Percentiles rank a stretch among this genome's conserved stretches.
These are phyloP conservation scores for Bothriochloa decipiens DNA, from an alignment of 176 grass and related monocot species.

Conservation along the genomic window DNA sequence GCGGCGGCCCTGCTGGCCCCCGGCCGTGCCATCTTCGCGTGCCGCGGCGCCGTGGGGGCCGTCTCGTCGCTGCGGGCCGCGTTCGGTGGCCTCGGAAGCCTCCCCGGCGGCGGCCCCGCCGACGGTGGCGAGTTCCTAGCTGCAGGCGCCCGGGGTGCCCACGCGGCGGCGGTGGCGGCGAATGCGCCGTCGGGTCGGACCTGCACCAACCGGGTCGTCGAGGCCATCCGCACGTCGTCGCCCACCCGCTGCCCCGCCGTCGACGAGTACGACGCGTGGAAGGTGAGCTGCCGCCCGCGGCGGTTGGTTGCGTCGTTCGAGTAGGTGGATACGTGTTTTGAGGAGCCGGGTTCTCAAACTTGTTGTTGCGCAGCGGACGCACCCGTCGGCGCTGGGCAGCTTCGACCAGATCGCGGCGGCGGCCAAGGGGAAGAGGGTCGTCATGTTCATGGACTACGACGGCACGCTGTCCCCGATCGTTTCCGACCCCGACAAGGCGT, in stretches of 20 bases:
- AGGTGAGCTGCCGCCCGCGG: conserved; percentile 43
- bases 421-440: conserved; percentile 67
- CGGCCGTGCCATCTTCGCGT: conserved; percentile 32
- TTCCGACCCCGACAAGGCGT: conserved; percentile 79
- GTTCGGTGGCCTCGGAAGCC: conserved; percentile 4
- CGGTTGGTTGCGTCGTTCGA: neutral
- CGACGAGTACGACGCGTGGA: conserved; percentile 56
- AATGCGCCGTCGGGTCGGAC: neutral
- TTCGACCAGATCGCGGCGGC: conserved; percentile 75
- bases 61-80: conserved; percentile 29
- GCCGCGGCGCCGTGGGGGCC: conserved; percentile 39
- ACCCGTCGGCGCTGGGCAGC: conserved; percentile 77
- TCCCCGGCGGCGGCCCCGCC: neutral
- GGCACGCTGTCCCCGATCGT: conserved; percentile 98
- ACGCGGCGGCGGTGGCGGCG: neutral
- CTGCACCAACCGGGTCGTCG: conserved; percentile 58
- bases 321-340: neutral
- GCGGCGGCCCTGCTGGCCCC: conserved; percentile 43
- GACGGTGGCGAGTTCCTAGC: conserved; percentile 13
- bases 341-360: neutral
- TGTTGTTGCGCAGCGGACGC: conserved; percentile 50
- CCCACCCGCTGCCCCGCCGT: conserved; percentile 58
- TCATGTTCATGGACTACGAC: conserved; percentile 95
- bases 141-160: neutral
- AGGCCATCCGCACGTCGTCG: conserved; percentile 82